Conservation (phyloP, 1,284 basidiomycete species). For the Mycosarcoma mackinlayi region DNA sequence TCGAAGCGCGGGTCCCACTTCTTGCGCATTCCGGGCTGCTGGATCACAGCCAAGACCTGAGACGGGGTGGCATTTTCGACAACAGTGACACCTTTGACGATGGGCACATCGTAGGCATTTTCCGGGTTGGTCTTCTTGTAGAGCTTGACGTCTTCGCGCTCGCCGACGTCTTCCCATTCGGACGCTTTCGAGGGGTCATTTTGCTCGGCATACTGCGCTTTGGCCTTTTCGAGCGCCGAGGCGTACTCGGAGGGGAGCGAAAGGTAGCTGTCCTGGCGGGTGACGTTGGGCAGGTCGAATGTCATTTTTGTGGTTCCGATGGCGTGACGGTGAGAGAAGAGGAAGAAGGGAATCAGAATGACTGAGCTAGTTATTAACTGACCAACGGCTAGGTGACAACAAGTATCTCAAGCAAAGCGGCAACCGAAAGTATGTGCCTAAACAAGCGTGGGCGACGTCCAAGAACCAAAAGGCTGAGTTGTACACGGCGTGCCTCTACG, state of each 20-base stretch:
- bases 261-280: conserved; percentile 35
- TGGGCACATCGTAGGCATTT: conserved; percentile 55
- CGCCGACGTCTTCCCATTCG: conserved; percentile 59
- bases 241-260: conserved; percentile 49
- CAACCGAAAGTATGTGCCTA: too few species aligned
- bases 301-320: conserved; percentile 43
- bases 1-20: conserved; percentile 65
- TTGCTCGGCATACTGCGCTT: conserved; percentile 33
- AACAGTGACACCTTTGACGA: conserved; percentile 53
- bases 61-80: conserved; percentile 61
- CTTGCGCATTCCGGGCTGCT: conserved; percentile 61
- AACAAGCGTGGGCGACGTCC: too few species aligned
- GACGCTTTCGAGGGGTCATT: conserved; percentile 46
- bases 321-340: neutral
- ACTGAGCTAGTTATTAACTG: too few species aligned
- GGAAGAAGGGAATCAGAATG: neutral
- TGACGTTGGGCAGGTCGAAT: conserved; percentile 47
- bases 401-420: too few species aligned
- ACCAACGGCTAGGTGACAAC: too few species aligned
- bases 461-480: too few species aligned
- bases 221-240: conserved; percentile 51
- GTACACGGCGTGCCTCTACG: too few species aligned
- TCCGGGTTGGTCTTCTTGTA: conserved; percentile 57
- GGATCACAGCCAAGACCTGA: conserved; percentile 55
- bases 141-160: conserved; percentile 57